Base-by-base conservation (phyloP, 2,329 filamentous ascomycete species). In the Tolypocladium album region DNA sequence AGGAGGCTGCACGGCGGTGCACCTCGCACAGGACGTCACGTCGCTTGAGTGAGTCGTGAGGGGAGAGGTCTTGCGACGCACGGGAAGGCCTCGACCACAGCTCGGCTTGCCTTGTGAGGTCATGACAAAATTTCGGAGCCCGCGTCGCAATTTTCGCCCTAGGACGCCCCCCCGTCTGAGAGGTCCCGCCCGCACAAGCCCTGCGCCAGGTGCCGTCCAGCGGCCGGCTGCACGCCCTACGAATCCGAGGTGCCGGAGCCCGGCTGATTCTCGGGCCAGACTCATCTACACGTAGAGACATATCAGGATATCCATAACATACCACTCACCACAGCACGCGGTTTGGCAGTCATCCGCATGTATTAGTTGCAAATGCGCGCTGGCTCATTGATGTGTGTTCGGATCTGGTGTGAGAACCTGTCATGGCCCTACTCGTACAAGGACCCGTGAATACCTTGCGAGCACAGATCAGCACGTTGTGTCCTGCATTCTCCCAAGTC, bases 81-180 rank as follows among this genome's bases (percentile, higher is more conserved):
- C 20, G 56, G 27, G 55, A 45, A 36, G 40, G 24, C 39, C 36
- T 59, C 45, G 42, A 31, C 40, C 65, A 64, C 36, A 58, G 63
- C 27, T n/a, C 36, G 58, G 61, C 27, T n/a, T 36, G 4, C 20
- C 27, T 38, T 13, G 36, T 62, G 61, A 59, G 57, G 62, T 64
- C 61, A 61, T 66, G 59, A 63, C 65, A 64, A 67, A 65, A 67
- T 68, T 66, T 65, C 47, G 64, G 66, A 11, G 53, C 64, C 62
- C 64, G 66, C 68, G 67, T 70, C 68, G 68, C 68, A 70, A 67
- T 68, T 70, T 70, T 67, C 5, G 27, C 27, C 3, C 27, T 31
- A 31, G 27, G 27, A 31, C 27, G 27, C 27, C 27, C 27, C 27
- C 27, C 27, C 27, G 27, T 31, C 27, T n/a, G 22, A 17, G 15